These are phyloP conservation scores for Talaromyces amestolkiae DNA, from an alignment of 2,329 filamentous ascomycete species.

Conservation along the genomic window DNA sequence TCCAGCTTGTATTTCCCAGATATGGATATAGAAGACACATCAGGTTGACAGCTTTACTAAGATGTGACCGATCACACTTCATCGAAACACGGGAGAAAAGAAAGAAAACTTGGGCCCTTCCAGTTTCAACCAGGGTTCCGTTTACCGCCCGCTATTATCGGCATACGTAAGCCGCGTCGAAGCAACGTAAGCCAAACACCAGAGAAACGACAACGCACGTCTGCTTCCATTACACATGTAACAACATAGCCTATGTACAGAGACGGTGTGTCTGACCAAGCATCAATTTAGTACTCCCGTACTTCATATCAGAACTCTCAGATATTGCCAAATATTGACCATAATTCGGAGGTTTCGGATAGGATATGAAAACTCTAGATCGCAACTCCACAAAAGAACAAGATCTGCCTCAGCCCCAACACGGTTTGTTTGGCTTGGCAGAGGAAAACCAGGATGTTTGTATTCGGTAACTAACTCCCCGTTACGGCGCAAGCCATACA, in stretches of 20 bases:
- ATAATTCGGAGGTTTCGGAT: not conserved
- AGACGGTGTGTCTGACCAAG: not conserved
- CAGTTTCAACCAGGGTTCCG: not conserved
- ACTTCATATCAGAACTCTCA: not conserved
- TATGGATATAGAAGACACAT: not conserved
- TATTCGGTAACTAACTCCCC: not conserved
- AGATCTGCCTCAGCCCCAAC: not conserved
- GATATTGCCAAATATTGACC: not conserved
- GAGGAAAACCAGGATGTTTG: not conserved
- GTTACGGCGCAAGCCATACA: not conserved
- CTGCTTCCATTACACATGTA: not conserved
- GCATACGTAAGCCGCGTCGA: slow-evolving; percentile 2
- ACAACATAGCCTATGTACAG: not conserved
- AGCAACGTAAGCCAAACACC: not conserved
- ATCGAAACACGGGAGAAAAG: not conserved
- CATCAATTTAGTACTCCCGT: not conserved
- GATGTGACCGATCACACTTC: not conserved
- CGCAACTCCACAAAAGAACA: not conserved
- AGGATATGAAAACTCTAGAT: not conserved
- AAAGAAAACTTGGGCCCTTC: no score
- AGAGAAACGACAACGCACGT: not conserved
- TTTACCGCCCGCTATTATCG: not conserved
- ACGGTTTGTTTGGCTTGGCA: not conserved
- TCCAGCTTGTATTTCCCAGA: not conserved
- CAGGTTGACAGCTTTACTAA: not conserved